Evolutionary conservation across 176 grass and related monocot genomes (phyloP).

Genomic region (Raddia distichophylla): DNA sequence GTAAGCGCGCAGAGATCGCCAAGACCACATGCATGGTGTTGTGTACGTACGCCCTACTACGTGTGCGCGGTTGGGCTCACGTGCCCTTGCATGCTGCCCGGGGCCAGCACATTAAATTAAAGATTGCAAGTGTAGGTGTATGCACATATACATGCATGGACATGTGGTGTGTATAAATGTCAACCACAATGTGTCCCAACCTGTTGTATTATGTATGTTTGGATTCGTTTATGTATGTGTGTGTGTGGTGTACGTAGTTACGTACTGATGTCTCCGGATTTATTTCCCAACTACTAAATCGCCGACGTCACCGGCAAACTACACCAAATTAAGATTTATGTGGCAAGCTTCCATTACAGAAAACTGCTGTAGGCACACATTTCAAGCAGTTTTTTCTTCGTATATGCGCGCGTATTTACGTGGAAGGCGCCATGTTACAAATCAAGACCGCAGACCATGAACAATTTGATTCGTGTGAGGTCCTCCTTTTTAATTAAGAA

Average conservation of each 20-base stretch:
- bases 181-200: slow-evolving; percentile 1
- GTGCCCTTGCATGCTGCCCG: slow-evolving; percentile 10
- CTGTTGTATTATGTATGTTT: neutral
- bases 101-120: neutral
- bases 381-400: neutral
- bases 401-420: neutral
- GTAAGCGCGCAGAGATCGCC: neutral
- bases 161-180: slow-evolving; percentile 7
- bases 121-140: neutral
- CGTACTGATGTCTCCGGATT: neutral
- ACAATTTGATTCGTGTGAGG: neutral
- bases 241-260: too few species aligned
- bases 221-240: neutral
- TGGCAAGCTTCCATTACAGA: too few species aligned
- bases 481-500: too few species aligned
- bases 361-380: too few species aligned
- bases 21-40: neutral
- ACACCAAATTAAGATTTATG: neutral
- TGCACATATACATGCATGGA: neutral
- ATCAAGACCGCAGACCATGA: neutral
- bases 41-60: neutral
- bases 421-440: neutral
- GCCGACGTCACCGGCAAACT: neutral
- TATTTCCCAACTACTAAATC: neutral
- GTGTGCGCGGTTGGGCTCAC: slow-evolving; percentile 7